These are phyloP conservation scores for Mycogone perniciosa DNA, from an alignment of 2,329 filamentous ascomycete genomes.

Conservation along the genomic window DNA sequence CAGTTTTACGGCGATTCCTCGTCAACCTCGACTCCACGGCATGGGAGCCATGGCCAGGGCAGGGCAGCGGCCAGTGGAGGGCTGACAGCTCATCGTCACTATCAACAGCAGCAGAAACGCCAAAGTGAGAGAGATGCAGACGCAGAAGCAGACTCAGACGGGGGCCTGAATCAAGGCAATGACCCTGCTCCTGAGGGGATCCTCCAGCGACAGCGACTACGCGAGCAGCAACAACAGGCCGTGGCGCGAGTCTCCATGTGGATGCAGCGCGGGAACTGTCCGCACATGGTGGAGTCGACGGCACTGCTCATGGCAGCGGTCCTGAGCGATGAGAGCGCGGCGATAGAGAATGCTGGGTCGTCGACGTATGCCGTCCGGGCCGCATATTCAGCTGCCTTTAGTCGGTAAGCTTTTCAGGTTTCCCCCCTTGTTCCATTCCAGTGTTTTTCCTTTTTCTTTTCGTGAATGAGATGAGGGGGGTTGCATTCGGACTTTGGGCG, in stretches of 20 bases:
- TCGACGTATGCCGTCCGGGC: conserved; percentile 57
- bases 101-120: conserved; percentile 5
- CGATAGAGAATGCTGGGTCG: conserved; percentile 29
- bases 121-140: neutral
- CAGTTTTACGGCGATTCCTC: conserved; percentile 49
- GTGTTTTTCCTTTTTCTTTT: neutral
- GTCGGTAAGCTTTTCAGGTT: conserved; percentile 47
- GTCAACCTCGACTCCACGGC: conserved; percentile 7
- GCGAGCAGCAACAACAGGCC: conserved; percentile 32
- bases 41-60: neutral
- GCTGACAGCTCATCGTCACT: neutral
- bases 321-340: conserved; percentile 51
- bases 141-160: conserved; percentile 1
- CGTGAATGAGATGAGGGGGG: neutral
- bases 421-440: neutral
- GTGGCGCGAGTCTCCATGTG: conserved; percentile 58
- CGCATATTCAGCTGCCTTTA: conserved; percentile 69
- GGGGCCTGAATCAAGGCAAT: conserved; percentile 9
- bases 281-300: conserved; percentile 74
- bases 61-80: conserved; percentile 2
- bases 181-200: conserved; percentile 2
- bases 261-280: conserved; percentile 68
- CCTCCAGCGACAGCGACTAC: conserved; percentile 6
- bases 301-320: conserved; percentile 64
- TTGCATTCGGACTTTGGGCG: neutral